phyloP scores from a whole-genome alignment of 2,329 filamentous ascomycete species.

The Alternaria sp. region DNA sequence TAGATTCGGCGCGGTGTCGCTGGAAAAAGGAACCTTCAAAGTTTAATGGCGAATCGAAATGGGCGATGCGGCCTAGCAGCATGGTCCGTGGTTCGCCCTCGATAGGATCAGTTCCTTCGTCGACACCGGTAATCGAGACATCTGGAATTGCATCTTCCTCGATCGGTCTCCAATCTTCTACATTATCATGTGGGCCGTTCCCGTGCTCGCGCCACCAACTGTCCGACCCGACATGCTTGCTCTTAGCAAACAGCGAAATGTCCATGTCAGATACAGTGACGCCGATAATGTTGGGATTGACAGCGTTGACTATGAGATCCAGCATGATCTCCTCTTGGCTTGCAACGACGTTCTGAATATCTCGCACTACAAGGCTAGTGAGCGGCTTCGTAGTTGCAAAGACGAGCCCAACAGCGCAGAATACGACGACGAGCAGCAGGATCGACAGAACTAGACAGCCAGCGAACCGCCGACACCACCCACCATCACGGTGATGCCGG shows the following conservation, averaged over 20 bases:
- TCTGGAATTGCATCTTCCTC: conserved; percentile 13
- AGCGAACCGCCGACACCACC: conserved; percentile 75
- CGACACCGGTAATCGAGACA: conserved; percentile 37
- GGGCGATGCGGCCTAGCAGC: conserved; percentile 85
- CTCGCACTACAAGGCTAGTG: conserved; percentile 75
- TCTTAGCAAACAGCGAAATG: conserved; percentile 93
- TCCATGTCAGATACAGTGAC: conserved; percentile 87
- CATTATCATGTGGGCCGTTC: conserved; percentile 22
- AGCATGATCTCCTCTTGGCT: conserved; percentile 96
- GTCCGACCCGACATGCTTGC: conserved; percentile 77
- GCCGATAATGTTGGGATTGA: conserved; percentile 92
- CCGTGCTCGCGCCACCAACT: conserved; percentile 51
- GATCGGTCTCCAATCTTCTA: conserved; percentile 38
- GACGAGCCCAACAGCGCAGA: conserved; percentile 87
- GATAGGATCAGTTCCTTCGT: conserved; percentile 67
- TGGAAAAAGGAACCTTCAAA: conserved; percentile 92
- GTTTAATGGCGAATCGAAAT: conserved; percentile 84
- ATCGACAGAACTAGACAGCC: conserved; percentile 85
- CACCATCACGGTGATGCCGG: conserved; percentile 60
- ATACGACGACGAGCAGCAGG: conserved; percentile 79
- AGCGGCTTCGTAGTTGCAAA: conserved; percentile 91
- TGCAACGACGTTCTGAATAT: conserved; percentile 87
- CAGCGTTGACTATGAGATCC: conserved; percentile 83
- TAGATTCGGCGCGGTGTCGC: conserved; percentile 71
- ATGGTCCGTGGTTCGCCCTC: conserved; percentile 77